phyloP scores from a whole-genome alignment of 176 grass and related monocot species.

The Oryza glaberrima region DNA sequence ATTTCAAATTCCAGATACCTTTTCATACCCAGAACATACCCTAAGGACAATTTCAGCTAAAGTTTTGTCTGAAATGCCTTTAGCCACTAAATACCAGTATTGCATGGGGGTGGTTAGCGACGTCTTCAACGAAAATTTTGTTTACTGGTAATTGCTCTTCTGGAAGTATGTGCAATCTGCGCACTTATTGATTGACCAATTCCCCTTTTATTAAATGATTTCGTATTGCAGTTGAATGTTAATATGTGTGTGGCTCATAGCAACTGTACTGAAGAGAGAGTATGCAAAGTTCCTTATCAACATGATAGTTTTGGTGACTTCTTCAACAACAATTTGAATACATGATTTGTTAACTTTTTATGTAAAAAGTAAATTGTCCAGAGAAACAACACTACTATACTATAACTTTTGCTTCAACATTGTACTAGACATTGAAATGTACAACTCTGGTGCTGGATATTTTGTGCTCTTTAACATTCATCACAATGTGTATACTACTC shows the following conservation, averaged over 20 bases:
- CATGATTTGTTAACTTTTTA: background rate
- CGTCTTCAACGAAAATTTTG: background rate
- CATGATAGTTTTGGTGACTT: background rate
- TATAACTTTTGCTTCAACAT: background rate
- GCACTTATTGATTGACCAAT: background rate
- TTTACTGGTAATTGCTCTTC: background rate
- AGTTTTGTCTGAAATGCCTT: background rate
- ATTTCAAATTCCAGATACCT: background rate
- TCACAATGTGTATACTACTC: slow-evolving; percentile 18
- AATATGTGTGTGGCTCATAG: background rate
- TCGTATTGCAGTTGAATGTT: background rate
- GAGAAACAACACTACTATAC: background rate
- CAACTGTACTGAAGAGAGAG: background rate
- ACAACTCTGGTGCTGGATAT: background rate
- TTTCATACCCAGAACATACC: background rate
- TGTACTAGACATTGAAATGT: background rate
- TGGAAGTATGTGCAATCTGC: background rate
- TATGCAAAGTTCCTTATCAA: slow-evolving; percentile 10
- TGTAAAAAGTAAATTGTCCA: background rate
- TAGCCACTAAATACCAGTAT: background rate
- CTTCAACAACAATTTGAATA: background rate
- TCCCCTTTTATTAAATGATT: background rate
- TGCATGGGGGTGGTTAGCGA: background rate
- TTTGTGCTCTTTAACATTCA: slow-evolving; percentile 20
- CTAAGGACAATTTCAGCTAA: background rate